Evolutionary conservation across 768 basidiomycete genomes (phyloP).

Genomic region (Lyophyllum semitale): DNA sequence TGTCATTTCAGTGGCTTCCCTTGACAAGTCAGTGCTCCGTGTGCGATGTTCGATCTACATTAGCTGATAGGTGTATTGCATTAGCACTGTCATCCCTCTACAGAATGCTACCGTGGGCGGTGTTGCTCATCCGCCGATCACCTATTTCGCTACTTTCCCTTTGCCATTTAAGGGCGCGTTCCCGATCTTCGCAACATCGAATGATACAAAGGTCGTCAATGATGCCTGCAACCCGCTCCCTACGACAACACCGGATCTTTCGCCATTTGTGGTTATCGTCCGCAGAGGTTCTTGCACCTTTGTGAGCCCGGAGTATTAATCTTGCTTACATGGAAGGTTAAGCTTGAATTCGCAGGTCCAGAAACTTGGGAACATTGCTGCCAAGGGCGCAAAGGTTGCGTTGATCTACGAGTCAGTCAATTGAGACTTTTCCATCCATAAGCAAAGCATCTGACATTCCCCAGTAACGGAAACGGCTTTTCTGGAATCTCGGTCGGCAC

Average conservation of each 20-base stretch:
- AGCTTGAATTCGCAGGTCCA: conserved; percentile 29
- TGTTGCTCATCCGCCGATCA: conserved; percentile 46
- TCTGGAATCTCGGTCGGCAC: conserved; percentile 42
- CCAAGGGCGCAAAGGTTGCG: conserved; percentile 49
- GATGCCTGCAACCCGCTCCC: conserved; percentile 65
- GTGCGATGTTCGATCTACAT: not conserved
- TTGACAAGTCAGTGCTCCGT: conserved; percentile 45
- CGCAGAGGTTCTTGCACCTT: conserved; percentile 62
- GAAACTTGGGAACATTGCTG: conserved; percentile 55
- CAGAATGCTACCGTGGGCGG: conserved; percentile 57
- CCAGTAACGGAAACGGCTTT: conserved; percentile 53
- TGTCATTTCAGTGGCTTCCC: conserved; percentile 57
- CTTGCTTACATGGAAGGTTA: not conserved
- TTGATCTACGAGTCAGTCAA: conserved; percentile 57
- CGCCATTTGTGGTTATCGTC: conserved; percentile 53
- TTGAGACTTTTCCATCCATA: not conserved
- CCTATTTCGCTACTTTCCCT: conserved; percentile 55
- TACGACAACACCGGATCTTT: conserved; percentile 53
- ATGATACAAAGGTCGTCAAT: conserved; percentile 49
- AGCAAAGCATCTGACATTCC: not conserved
- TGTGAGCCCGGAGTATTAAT: conserved; percentile 26
- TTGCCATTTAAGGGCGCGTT: conserved; percentile 45
- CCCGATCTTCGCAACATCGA: conserved; percentile 62
- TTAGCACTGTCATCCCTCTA: conserved; percentile 54
- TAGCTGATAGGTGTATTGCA: not conserved